phyloP scores from a whole-genome alignment of 441 rosid genomes.

The Euphorbia schlechtendalii region DNA sequence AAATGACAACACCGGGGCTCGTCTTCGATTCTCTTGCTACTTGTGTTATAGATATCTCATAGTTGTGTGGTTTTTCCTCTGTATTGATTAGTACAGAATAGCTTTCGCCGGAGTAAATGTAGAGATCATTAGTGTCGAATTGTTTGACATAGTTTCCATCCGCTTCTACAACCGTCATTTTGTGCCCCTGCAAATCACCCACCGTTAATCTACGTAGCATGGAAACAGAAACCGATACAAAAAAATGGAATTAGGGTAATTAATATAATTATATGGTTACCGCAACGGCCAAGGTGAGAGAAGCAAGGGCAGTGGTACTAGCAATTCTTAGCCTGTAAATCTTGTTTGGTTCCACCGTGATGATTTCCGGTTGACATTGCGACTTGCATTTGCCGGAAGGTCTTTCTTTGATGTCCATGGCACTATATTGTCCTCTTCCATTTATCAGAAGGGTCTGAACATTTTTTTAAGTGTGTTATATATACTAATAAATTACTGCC shows the following conservation, averaged over 20 bases:
- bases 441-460: constrained; percentile 56
- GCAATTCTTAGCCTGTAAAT: constrained; percentile 66
- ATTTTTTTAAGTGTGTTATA: too few relatives aligned
- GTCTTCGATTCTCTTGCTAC: constrained; percentile 52
- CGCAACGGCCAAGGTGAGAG: constrained; percentile 67
- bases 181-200: constrained; percentile 39
- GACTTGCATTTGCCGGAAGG: constrained; percentile 30
- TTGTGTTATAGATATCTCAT: constrained; percentile 60
- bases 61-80: constrained; percentile 44
- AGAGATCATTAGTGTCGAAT: constrained; percentile 41
- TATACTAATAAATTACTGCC: too few relatives aligned
- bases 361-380: constrained; percentile 49
- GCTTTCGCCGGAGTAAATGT: constrained; percentile 73
- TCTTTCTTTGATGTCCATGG: constrained; percentile 38
- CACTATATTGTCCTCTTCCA: constrained; percentile 75
- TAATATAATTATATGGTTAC: constrained; percentile 30
- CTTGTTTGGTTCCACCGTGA: constrained; percentile 48
- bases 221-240: too few relatives aligned
- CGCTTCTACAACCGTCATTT: constrained; percentile 68
- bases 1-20: constrained; percentile 43
- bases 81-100: constrained; percentile 64
- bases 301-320: constrained; percentile 62
- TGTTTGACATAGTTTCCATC: constrained; percentile 73
- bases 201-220: too few relatives aligned
- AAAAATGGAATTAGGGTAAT: too few relatives aligned